A percentile compares a stretch with the other conserved stretches of the same genome.
Evolutionary conservation across 1,139 yeast species (phyloP).

Genomic region (Pichia sorboxylosa): DNA sequence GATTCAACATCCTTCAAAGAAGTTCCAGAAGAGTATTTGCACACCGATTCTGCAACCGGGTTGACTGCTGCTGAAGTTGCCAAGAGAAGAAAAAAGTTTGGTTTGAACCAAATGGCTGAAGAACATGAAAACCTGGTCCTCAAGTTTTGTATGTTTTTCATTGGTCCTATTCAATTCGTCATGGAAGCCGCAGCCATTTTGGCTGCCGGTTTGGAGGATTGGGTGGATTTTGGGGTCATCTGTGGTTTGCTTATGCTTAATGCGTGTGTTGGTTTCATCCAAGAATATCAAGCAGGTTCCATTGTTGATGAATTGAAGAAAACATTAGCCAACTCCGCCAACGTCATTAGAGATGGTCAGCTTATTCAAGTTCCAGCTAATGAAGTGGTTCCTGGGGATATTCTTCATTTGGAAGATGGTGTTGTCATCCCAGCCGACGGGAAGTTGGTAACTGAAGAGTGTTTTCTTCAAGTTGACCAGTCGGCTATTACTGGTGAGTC

Average conservation of each 20-base stretch:
- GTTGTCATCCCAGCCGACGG: slow-evolving; percentile 93
- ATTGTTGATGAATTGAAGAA: slow-evolving; percentile 91
- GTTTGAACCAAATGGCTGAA: slow-evolving; percentile 91
- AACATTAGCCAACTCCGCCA: slow-evolving; percentile 82
- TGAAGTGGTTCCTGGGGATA: slow-evolving; percentile 89
- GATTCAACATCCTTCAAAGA: slow-evolving; percentile 49
- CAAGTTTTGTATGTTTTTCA: slow-evolving; percentile 85
- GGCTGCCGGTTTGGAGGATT: slow-evolving; percentile 97
- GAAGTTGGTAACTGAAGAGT: slow-evolving; percentile 78
- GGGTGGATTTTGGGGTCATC: slow-evolving; percentile 99
- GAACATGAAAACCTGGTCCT: slow-evolving; percentile 74
- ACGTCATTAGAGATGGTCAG: slow-evolving; percentile 75
- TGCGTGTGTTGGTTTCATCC: slow-evolving; percentile 92
- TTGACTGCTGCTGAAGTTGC: slow-evolving; percentile 69
- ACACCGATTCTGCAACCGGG: slow-evolving; percentile 80
- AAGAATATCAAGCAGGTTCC: slow-evolving; percentile 95
- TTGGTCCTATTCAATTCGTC: slow-evolving; percentile 97
- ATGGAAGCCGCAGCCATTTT: slow-evolving; percentile 97
- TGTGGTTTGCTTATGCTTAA: slow-evolving; percentile 78
- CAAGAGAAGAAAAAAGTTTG: slow-evolving; percentile 87
- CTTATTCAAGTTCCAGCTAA: slow-evolving; percentile 62
- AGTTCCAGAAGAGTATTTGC: slow-evolving; percentile 81
- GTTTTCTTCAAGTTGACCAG: slow-evolving; percentile 89
- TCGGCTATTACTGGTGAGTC: slow-evolving; percentile 98
- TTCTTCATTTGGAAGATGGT: slow-evolving; percentile 88